Conservation (phyloP, 768 basidiomycete genomes). For the Termitomyces sp. region DNA sequence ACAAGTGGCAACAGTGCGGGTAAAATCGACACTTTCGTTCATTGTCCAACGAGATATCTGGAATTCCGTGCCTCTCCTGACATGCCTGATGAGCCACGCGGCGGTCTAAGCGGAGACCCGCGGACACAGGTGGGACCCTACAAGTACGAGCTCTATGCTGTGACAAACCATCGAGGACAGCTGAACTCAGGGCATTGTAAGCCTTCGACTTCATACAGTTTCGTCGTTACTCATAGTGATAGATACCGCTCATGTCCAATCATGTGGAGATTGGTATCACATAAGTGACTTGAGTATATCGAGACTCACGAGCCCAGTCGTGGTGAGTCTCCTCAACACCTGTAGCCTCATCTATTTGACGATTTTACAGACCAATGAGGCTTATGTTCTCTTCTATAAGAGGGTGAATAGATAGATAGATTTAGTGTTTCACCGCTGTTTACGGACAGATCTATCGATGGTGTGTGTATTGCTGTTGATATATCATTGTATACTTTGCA, state of each 20-base stretch:
- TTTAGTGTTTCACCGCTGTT: constrained; percentile 14
- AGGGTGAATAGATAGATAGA: constrained; percentile 43
- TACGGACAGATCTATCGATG: constrained; percentile 11
- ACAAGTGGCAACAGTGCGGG: constrained; percentile 90
- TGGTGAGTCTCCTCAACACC: constrained; percentile 44
- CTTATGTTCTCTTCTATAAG: constrained; percentile 83
- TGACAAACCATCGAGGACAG: constrained; percentile 95
- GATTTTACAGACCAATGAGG: constrained; percentile 41
- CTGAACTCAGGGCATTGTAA: constrained; percentile 93
- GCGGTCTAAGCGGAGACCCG: constrained; percentile 56
- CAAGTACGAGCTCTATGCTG: constrained; percentile 89
- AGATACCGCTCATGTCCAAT: constrained; percentile 94
- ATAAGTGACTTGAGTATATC: constrained; percentile 2
- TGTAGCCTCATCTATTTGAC: not conserved
- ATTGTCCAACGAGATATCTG: constrained; percentile 68
- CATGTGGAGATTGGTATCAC: constrained; percentile 70
- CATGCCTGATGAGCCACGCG: constrained; percentile 54
- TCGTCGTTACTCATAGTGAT: constrained; percentile 1
- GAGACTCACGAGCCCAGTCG: constrained; percentile 41
- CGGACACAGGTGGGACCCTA: constrained; percentile 83
- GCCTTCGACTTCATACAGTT: constrained; percentile 22
- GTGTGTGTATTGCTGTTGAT: constrained; percentile 11
- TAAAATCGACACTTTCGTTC: constrained; percentile 92
- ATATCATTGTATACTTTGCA: constrained; percentile 18
- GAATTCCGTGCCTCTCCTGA: constrained; percentile 52